Evolutionary conservation across 768 basidiomycete species (phyloP).

Genomic region (Tulasnella sp.): DNA sequence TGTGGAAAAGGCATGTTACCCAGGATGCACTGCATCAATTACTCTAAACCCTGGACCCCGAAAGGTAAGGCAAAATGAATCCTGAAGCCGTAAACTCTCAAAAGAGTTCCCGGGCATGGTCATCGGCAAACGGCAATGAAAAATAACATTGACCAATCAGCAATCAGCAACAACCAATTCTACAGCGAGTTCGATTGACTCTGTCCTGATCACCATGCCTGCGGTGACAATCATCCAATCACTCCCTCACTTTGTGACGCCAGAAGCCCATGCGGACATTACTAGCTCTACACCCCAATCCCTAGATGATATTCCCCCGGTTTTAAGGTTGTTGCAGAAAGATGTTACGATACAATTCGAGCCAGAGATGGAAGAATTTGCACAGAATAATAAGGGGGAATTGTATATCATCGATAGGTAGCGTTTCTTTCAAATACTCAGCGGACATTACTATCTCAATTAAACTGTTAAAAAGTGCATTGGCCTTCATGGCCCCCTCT

Average conservation of each 20-base stretch:
- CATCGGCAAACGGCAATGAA: too few species aligned
- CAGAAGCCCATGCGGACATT: conserved; percentile 54
- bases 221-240: conserved; percentile 28
- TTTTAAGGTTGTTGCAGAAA: conserved; percentile 61
- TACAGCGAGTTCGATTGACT: too few species aligned
- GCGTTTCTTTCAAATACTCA: conserved; percentile 13
- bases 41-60: too few species aligned
- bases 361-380: conserved; percentile 51
- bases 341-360: conserved; percentile 57
- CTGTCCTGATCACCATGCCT: too few species aligned
- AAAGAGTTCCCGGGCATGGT: too few species aligned
- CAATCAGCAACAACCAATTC: too few species aligned
- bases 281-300: conserved; percentile 72
- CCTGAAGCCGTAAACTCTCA: too few species aligned
- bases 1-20: too few species aligned
- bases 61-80: too few species aligned
- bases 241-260: conserved; percentile 36
- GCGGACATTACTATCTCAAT: neutral
- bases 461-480: conserved; percentile 34
- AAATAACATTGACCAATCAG: too few species aligned
- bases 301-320: conserved; percentile 73
- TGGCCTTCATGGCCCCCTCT: conserved; percentile 61
- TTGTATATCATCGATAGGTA: conserved; percentile 83
- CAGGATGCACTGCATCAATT: too few species aligned
- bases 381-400: conserved; percentile 46